These are phyloP conservation scores for Pezicula radicicola DNA, from an alignment of 2,329 filamentous ascomycete genomes.

Conservation along the genomic window DNA sequence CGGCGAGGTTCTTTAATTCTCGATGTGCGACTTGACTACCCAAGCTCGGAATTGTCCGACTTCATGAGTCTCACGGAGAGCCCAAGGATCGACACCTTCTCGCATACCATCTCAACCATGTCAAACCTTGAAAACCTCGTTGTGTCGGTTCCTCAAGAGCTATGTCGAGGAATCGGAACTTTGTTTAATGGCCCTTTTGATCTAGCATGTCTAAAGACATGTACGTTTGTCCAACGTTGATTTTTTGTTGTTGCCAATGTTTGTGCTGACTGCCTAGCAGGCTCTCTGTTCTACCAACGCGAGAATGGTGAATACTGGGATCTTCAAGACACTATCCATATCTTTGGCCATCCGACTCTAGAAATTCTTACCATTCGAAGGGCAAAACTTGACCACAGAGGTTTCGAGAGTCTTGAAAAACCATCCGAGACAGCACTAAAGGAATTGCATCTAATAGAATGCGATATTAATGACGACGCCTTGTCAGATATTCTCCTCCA, in stretches of 20 bases:
- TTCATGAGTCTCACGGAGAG: slow-evolving; percentile 36
- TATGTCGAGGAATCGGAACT: slow-evolving; percentile 44
- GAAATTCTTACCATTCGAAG: slow-evolving; percentile 41
- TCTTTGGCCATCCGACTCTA: slow-evolving; percentile 46
- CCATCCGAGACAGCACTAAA: slow-evolving; percentile 43
- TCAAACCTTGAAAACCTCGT: slow-evolving; percentile 46
- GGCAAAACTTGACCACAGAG: slow-evolving; percentile 43
- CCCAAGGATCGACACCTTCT: slow-evolving; percentile 39
- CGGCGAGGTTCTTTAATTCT: slow-evolving; percentile 45
- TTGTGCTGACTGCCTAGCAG: slow-evolving; percentile 6
- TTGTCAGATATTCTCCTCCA: slow-evolving; percentile 39
- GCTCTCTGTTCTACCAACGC: slow-evolving; percentile 42
- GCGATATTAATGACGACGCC: slow-evolving; percentile 46
- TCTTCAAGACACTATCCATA: slow-evolving; percentile 48
- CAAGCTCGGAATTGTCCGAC: slow-evolving; percentile 39
- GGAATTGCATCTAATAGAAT: slow-evolving; percentile 44
- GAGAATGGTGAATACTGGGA: slow-evolving; percentile 45
- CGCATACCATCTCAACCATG: slow-evolving; percentile 46
- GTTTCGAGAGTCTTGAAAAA: slow-evolving; percentile 45
- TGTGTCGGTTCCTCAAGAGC: slow-evolving; percentile 39
- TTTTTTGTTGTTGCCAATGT: neutral
- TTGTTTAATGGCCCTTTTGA: slow-evolving; percentile 50
- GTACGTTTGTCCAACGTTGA: slow-evolving; percentile 23
- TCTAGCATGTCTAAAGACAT: slow-evolving; percentile 43
- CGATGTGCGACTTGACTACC: slow-evolving; percentile 42